Percentiles rank a stretch among this genome's conserved stretches.
These are phyloP conservation scores for Graphilbum fragrans DNA, from an alignment of 2,329 filamentous ascomycete genomes.

Conservation along the genomic window DNA sequence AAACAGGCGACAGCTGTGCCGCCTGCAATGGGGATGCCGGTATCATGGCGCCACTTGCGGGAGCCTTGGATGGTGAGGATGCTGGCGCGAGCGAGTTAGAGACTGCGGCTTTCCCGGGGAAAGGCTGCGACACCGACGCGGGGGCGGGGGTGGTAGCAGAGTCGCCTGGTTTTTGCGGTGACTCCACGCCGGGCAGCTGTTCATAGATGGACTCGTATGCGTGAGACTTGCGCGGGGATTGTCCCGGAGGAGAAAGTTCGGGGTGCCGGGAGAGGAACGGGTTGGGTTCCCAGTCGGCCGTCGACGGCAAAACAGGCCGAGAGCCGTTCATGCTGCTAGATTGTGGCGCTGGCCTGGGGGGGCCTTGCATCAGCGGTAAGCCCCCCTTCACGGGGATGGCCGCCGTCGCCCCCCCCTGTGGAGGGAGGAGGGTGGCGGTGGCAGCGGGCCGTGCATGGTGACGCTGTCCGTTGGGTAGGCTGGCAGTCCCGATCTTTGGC, in stretches of 20 bases:
- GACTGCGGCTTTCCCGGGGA: too few species aligned
- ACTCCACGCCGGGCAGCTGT: conserved; percentile 5
- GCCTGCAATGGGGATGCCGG: neutral
- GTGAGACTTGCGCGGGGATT: conserved; percentile 26
- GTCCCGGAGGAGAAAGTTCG: conserved; percentile 25
- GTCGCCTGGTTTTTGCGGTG: neutral
- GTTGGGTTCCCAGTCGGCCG: conserved; percentile 20
- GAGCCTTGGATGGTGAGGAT: neutral
- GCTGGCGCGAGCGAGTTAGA: neutral
- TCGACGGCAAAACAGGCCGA: conserved; percentile 5
- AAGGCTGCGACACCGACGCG: neutral
- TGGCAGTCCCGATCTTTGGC: too few species aligned
- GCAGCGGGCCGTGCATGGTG: conserved; percentile 11
- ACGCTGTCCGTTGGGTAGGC: too few species aligned
- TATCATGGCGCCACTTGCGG: neutral
- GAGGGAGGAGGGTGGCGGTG: conserved; percentile 1
- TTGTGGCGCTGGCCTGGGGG: too few species aligned
- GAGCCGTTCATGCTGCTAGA: neutral
- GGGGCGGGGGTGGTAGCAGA: neutral
- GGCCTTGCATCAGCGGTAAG: too few species aligned
- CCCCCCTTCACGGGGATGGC: conserved; percentile 5
- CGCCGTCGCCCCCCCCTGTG: neutral
- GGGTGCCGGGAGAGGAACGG: conserved; percentile 31
- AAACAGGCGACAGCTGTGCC: neutral
- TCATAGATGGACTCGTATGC: conserved; percentile 25